Conservation (phyloP, 139 green algal species). For the Edaphochlamys debaryana region DNA sequence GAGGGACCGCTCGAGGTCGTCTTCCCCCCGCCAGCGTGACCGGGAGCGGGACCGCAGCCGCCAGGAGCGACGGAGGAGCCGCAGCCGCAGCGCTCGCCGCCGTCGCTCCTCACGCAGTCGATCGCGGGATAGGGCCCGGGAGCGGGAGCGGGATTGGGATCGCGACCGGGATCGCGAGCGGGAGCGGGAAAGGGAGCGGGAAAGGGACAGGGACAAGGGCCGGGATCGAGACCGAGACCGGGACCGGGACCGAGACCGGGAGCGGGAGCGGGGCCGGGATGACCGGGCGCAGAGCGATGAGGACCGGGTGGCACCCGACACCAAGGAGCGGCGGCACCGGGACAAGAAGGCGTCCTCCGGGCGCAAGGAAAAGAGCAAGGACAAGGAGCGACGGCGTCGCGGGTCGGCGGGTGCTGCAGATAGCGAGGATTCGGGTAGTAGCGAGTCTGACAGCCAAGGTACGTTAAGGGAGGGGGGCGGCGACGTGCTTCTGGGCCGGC, state of each 20-base stretch:
- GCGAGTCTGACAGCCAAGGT: not conserved
- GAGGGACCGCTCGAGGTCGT: not conserved
- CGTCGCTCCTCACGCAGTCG: not conserved
- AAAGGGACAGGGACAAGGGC: too few relatives aligned
- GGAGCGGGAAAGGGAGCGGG: too few relatives aligned
- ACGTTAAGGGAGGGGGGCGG: not conserved
- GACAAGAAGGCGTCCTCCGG: not conserved
- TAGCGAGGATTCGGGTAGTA: not conserved
- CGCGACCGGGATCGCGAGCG: too few relatives aligned
- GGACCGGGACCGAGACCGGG: not conserved
- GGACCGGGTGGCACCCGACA: too few relatives aligned
- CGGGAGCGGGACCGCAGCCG: not conserved
- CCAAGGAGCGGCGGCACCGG: not conserved
- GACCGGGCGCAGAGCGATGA: not conserved
- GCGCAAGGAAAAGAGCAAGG: not conserved
- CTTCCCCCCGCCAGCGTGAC: not conserved
- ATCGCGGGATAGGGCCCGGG: not conserved
- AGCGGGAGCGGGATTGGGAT: slow-evolving; percentile 1
- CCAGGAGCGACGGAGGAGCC: not conserved
- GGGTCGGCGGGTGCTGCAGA: not conserved
- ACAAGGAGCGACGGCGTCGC: not conserved
- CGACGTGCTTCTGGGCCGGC: not conserved
- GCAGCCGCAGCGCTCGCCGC: slow-evolving; percentile 2
- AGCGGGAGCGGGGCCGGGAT: not conserved
- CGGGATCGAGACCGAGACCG: too few relatives aligned